phyloP scores from a whole-genome alignment of 306 rosid genomes.

The Vigna mungo region DNA sequence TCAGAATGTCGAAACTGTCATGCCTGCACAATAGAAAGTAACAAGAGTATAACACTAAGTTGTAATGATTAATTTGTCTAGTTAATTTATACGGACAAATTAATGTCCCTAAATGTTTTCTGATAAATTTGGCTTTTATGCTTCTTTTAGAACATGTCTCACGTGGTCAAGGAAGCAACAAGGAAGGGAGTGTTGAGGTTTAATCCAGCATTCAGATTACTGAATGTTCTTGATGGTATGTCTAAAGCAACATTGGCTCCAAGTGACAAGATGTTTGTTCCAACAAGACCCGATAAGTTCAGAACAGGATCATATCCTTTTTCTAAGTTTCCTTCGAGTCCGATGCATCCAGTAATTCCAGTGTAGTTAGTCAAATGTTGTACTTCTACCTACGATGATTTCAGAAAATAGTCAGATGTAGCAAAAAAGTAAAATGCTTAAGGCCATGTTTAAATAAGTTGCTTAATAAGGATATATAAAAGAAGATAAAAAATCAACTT shows the following conservation, averaged over 20 bases:
- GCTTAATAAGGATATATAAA: no score
- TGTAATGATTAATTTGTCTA: background rate
- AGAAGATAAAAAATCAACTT: background rate
- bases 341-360: constrained; percentile 69
- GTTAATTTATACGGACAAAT: constrained; percentile 13
- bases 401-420: constrained; percentile 15
- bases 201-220: constrained; percentile 59
- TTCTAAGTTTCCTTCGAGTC: constrained; percentile 49
- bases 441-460: no score
- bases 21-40: constrained; percentile 56
- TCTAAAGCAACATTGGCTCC: constrained; percentile 61
- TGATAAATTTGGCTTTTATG: constrained; percentile 16
- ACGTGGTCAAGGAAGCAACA: constrained; percentile 65
- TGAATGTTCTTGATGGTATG: constrained; percentile 54
- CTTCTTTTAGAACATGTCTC: constrained; percentile 51
- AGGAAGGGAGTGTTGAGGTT: constrained; percentile 57
- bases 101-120: constrained; percentile 17
- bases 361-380: constrained; percentile 55
- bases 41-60: constrained; percentile 13
- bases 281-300: constrained; percentile 57
- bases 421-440: background rate
- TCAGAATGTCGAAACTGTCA: constrained; percentile 63
- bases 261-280: constrained; percentile 56
- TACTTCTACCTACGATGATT: constrained; percentile 60
- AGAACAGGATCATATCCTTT: constrained; percentile 53